Evolutionary conservation across 805 yeast species (phyloP).

Genomic region (Yueomyces sinensis): DNA sequence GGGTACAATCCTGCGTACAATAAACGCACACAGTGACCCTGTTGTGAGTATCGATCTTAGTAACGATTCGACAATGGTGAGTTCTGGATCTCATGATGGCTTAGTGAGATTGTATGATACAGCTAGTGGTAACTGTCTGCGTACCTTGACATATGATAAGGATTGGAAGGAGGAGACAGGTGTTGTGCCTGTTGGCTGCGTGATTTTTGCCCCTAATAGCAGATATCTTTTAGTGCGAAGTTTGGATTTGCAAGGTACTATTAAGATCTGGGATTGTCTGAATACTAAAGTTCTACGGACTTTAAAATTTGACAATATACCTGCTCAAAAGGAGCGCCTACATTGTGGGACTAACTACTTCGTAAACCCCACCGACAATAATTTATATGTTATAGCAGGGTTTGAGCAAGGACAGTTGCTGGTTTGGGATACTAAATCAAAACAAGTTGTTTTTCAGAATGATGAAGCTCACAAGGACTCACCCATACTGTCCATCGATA

Average conservation of each 20-base stretch:
- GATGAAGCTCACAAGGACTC: slow-evolving; percentile 5
- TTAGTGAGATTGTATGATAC: slow-evolving; percentile 79
- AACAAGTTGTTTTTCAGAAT: slow-evolving; percentile 10
- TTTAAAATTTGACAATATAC: slow-evolving; percentile 18
- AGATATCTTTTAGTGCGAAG: slow-evolving; percentile 66
- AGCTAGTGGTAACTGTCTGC: slow-evolving; percentile 79
- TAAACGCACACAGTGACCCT: slow-evolving; percentile 90
- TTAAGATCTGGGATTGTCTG: slow-evolving; percentile 81
- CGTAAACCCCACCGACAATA: background rate
- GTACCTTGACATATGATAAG: slow-evolving; percentile 73
- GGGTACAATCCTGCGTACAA: slow-evolving; percentile 59
- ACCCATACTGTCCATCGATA: slow-evolving; percentile 16
- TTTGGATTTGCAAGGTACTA: slow-evolving; percentile 50
- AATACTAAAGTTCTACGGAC: slow-evolving; percentile 71
- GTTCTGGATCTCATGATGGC: slow-evolving; percentile 86
- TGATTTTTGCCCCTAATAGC: slow-evolving; percentile 68
- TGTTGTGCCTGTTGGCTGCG: slow-evolving; percentile 54
- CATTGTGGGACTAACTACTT: background rate
- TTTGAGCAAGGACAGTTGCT: slow-evolving; percentile 16
- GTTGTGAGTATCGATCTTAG: slow-evolving; percentile 62
- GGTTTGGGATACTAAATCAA: slow-evolving; percentile 16
- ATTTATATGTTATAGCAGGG: slow-evolving; percentile 5
- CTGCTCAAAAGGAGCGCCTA: background rate
- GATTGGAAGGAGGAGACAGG: slow-evolving; percentile 49
- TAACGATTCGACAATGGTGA: slow-evolving; percentile 67